Percentiles rank a stretch among this genome's conserved stretches.
These are phyloP conservation scores for Tephrocybe sp. DNA, from an alignment of 768 basidiomycete genomes.

Conservation along the genomic window DNA sequence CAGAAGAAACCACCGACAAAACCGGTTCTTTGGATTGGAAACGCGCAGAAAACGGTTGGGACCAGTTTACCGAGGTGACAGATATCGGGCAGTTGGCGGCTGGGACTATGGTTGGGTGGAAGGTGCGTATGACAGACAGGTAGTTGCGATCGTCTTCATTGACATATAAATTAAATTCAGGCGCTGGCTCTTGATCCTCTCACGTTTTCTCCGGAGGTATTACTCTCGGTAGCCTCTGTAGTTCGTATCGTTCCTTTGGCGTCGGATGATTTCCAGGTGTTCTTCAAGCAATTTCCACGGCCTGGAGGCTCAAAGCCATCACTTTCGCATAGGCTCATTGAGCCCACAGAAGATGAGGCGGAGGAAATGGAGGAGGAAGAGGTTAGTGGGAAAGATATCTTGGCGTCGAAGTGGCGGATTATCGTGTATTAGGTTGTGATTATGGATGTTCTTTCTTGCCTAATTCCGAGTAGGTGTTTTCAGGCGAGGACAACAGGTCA, in stretches of 20 bases:
- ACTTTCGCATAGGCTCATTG: conserved; percentile 19
- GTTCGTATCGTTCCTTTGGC: conserved; percentile 14
- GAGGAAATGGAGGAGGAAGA: conserved; percentile 21
- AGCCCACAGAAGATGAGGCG: conserved; percentile 7
- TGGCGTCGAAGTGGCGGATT: conserved; percentile 18
- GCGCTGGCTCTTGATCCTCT: conserved; percentile 54
- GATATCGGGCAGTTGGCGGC: conserved; percentile 22
- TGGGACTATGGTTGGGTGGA: conserved; percentile 45
- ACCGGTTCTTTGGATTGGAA: conserved; percentile 34
- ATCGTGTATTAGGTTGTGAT: neutral
- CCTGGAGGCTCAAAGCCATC: conserved; percentile 18
- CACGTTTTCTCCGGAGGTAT: conserved; percentile 58
- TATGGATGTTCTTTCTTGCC: too few species aligned
- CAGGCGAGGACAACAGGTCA: too few species aligned
- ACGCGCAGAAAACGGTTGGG: conserved; percentile 31
- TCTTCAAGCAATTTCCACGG: conserved; percentile 18
- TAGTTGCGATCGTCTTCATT: neutral
- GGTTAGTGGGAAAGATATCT: conserved; percentile 22
- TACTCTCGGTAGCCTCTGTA: conserved; percentile 48
- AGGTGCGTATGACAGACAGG: conserved; percentile 32
- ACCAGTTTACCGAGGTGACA: conserved; percentile 21
- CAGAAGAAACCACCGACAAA: conserved; percentile 3
- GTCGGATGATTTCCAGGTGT: conserved; percentile 5
- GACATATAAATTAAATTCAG: conserved; percentile 30
- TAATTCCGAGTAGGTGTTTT: too few species aligned